These are phyloP conservation scores for Globisporangium sylvaticum DNA, from an alignment of 352 stramenopile species.

Conservation along the genomic window DNA sequence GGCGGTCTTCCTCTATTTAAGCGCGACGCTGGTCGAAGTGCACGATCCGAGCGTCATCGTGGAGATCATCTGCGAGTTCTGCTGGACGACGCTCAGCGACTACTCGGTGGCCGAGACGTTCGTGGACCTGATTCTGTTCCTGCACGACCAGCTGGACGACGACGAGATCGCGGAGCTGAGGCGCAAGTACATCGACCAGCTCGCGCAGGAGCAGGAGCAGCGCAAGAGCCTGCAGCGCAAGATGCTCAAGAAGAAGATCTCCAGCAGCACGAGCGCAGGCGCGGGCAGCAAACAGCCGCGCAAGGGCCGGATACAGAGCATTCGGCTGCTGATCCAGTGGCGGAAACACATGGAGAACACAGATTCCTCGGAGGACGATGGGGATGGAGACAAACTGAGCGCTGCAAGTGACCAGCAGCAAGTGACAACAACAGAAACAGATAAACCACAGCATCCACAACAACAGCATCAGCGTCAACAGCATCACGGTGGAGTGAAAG, in stretches of 20 bases:
- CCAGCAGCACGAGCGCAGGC: conserved; percentile 18
- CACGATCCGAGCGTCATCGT: conserved; percentile 70
- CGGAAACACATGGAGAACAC: conserved; percentile 31
- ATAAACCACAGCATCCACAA: conserved; percentile 11
- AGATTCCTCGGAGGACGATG: conserved; percentile 14
- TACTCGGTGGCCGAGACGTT: conserved; percentile 74
- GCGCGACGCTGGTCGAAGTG: conserved; percentile 63
- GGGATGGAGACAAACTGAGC: conserved; percentile 10
- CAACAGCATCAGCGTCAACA: conserved; percentile 18
- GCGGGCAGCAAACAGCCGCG: conserved; percentile 20
- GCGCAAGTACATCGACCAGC: conserved; percentile 51
- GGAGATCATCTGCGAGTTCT: conserved; percentile 80
- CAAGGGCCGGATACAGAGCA: conserved; percentile 50
- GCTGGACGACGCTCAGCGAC: conserved; percentile 61
- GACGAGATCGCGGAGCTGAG: conserved; percentile 46
- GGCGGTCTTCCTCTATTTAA: conserved; percentile 73
- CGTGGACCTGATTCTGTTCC: conserved; percentile 65
- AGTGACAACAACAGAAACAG: not conserved
- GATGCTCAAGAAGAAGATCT: conserved; percentile 34
- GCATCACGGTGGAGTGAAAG: conserved; percentile 14
- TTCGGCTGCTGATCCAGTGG: conserved; percentile 77
- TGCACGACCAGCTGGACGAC: conserved; percentile 63
- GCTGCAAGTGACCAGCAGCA: not conserved
- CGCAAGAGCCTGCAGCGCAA: conserved; percentile 47
- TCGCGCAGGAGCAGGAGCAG: conserved; percentile 57